Evolutionary conservation across 768 basidiomycete species (phyloP).

Genomic region (Tylopilus sp.): DNA sequence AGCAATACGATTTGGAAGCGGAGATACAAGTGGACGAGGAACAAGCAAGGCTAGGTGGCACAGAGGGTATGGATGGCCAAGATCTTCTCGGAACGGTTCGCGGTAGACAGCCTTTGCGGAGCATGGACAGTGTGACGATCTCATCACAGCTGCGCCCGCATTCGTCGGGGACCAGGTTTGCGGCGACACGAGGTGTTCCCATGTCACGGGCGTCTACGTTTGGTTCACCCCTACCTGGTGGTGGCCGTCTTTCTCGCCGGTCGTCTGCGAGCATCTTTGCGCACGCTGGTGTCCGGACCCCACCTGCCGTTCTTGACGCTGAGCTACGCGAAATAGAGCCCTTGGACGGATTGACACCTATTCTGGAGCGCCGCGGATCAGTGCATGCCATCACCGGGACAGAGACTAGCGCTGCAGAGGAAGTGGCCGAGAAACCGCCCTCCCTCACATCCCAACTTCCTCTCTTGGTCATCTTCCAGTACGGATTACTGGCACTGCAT

Average conservation of each 20-base stretch:
- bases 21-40: slow-evolving; percentile 23
- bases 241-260: slow-evolving; percentile 42
- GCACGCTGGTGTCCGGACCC: slow-evolving; percentile 78
- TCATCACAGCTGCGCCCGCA: slow-evolving; percentile 22
- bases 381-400: slow-evolving; percentile 21
- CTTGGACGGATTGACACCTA: slow-evolving; percentile 43
- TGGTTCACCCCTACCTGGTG: slow-evolving; percentile 32
- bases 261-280: slow-evolving; percentile 71
- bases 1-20: slow-evolving; percentile 56
- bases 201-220: slow-evolving; percentile 27
- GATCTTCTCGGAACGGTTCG: slow-evolving; percentile 23
- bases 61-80: slow-evolving; percentile 38
- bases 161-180: slow-evolving; percentile 25
- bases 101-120: slow-evolving; percentile 17
- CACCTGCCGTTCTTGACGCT: slow-evolving; percentile 71
- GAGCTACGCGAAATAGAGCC: slow-evolving; percentile 50
- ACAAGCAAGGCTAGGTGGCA: slow-evolving; percentile 37
- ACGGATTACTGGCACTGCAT: slow-evolving; percentile 85
- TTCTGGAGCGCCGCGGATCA: slow-evolving; percentile 45
- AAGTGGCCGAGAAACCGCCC: slow-evolving; percentile 50
- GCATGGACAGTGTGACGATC: slow-evolving; percentile 15
- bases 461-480: slow-evolving; percentile 82
- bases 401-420: slow-evolving; percentile 35
- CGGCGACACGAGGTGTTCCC: slow-evolving; percentile 28
- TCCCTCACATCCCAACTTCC: slow-evolving; percentile 76